Evolutionary conservation across 2,329 filamentous ascomycete species (phyloP).

Genomic region (Colletotrichum eremochloae): DNA sequence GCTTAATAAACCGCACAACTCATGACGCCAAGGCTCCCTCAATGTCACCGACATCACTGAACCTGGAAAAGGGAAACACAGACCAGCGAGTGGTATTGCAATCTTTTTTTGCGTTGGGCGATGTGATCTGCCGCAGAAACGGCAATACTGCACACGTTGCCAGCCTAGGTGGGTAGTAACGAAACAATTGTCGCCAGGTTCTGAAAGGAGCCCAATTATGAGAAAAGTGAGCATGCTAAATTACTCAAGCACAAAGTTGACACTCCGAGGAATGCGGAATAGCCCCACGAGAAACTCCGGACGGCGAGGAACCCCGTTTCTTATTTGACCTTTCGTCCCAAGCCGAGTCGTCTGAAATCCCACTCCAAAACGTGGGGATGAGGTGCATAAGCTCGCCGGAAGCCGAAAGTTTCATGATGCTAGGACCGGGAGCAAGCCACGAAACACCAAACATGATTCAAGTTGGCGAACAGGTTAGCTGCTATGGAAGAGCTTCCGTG

Average conservation of each 20-base stretch:
- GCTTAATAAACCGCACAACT: too few species aligned
- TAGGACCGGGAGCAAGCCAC: constrained; percentile 17
- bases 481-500: not conserved
- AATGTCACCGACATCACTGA: not conserved
- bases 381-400: constrained; percentile 23
- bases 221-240: not conserved
- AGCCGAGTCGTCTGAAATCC: constrained; percentile 9
- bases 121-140: not conserved
- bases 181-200: not conserved
- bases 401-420: constrained; percentile 23
- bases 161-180: too few species aligned
- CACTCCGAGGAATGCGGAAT: not conserved
- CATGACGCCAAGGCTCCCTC: not conserved
- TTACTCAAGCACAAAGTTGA: not conserved
- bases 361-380: constrained; percentile 21
- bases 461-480: not conserved
- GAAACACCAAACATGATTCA: constrained; percentile 26
- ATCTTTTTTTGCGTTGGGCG: not conserved
- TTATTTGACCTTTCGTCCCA: not conserved
- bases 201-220: not conserved
- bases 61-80: not conserved
- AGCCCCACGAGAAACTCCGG: not conserved
- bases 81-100: not conserved
- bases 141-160: not conserved
- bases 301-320: too few species aligned